Evolutionary conservation across 2,329 filamentous ascomycete genomes (phyloP).

Genomic region (Fusarium coffeatum): DNA sequence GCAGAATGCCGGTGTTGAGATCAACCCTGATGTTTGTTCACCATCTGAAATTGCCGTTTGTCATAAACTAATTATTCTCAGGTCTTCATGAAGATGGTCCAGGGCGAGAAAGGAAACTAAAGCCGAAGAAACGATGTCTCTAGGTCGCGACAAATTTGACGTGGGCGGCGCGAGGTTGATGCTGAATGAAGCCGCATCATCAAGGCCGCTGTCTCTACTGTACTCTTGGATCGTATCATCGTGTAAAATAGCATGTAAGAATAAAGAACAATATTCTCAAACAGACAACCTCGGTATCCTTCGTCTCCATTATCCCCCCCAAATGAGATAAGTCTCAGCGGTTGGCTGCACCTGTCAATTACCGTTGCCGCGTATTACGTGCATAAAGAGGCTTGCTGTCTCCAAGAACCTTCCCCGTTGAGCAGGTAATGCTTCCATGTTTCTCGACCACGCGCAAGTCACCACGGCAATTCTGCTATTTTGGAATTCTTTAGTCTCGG

Average conservation of each 20-base stretch:
- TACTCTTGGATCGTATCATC: neutral
- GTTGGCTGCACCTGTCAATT: neutral
- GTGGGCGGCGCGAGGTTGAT: neutral
- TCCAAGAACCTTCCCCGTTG: neutral
- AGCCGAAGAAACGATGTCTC: too few species aligned
- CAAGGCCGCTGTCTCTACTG: neutral
- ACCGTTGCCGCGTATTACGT: neutral
- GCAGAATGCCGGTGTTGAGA: slow-evolving; percentile 39
- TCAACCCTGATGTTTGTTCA: slow-evolving; percentile 31
- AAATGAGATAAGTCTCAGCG: neutral
- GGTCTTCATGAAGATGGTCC: slow-evolving; percentile 37
- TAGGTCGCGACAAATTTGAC: too few species aligned
- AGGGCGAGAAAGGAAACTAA: slow-evolving; percentile 2
- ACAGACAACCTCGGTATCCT: too few species aligned
- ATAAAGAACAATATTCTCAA: neutral
- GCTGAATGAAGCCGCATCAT: accelerated
- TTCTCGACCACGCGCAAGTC: neutral
- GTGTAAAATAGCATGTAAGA: neutral
- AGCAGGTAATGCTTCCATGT: neutral
- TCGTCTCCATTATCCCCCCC: neutral
- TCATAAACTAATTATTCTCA: slow-evolving; percentile 4
- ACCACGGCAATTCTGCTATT: neutral
- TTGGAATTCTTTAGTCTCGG: neutral
- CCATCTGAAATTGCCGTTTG: too few species aligned
- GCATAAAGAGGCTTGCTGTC: neutral